Evolutionary conservation across 2,329 filamentous ascomycete species (phyloP).

Genomic region (Sordariomycetes sp.): DNA sequence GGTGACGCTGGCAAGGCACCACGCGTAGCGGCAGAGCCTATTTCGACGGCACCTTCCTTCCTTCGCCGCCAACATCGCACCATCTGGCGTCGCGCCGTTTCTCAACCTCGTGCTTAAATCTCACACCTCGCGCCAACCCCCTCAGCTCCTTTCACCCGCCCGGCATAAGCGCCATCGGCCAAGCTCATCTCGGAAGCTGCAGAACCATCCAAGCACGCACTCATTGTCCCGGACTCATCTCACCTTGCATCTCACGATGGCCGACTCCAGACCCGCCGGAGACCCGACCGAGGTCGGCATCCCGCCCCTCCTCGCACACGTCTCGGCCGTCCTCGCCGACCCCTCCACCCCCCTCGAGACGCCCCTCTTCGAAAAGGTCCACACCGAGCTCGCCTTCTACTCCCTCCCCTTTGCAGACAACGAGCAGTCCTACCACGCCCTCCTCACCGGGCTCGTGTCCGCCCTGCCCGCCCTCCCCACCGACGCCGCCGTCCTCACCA

Average conservation of each 20-base stretch:
- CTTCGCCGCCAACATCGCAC: neutral
- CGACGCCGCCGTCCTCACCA: constrained; percentile 1
- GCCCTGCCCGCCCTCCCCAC: neutral
- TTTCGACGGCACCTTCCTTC: neutral
- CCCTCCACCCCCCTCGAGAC: neutral
- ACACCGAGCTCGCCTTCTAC: constrained; percentile 1
- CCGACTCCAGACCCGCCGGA: neutral
- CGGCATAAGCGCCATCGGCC: neutral
- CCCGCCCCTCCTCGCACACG: constrained; percentile 3
- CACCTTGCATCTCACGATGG: neutral
- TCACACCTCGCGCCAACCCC: neutral
- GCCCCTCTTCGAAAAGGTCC: constrained; percentile 3
- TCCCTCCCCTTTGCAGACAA: constrained; percentile 2
- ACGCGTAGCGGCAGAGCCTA: neutral
- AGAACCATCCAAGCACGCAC: neutral
- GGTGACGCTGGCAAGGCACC: neutral
- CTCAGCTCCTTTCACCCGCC: neutral
- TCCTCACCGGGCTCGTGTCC: constrained; percentile 2
- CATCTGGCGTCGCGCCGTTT: neutral
- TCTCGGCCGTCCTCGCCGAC: neutral
- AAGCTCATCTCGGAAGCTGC: neutral
- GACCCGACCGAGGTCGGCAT: constrained; percentile 4
- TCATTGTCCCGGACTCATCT: neutral
- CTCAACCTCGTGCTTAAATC: neutral
- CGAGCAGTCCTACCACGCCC: constrained; percentile 1